Percentiles rank a stretch among this genome's conserved stretches.
Evolutionary conservation across 176 grass and related monocot genomes (phyloP).

Genomic region (Ananas comosus): DNA sequence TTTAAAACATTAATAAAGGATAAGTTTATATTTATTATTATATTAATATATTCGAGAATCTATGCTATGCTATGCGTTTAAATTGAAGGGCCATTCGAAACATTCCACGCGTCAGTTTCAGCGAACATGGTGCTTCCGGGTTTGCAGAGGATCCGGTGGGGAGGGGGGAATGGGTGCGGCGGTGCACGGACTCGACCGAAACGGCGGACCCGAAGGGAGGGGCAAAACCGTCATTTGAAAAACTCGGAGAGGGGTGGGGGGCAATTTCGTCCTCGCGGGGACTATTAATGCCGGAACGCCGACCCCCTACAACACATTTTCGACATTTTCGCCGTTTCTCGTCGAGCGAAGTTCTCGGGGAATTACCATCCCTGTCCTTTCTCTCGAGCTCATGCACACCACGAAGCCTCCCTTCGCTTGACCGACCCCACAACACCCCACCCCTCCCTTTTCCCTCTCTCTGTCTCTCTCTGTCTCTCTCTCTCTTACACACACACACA

Average conservation of each 20-base stretch:
- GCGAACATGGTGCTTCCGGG: not conserved
- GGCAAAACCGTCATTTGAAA: conserved; percentile 35
- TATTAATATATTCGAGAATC: too few species aligned
- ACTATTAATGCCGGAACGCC: conserved; percentile 18
- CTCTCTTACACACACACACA: too few species aligned
- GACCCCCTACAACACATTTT: conserved; percentile 34
- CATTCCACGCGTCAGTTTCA: too few species aligned
- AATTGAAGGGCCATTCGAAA: too few species aligned
- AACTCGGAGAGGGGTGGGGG: conserved; percentile 11
- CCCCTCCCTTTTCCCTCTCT: too few species aligned
- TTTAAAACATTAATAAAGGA: too few species aligned
- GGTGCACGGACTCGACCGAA: not conserved
- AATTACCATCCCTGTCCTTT: conserved; percentile 51
- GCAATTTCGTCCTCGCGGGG: conserved; percentile 14
- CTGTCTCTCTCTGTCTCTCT: too few species aligned
- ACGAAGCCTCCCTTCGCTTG: not conserved
- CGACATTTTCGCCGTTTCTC: not conserved
- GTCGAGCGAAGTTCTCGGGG: not conserved
- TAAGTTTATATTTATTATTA: too few species aligned
- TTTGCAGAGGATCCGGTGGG: not conserved
- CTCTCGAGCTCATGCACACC: not conserved
- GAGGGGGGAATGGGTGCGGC: not conserved
- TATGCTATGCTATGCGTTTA: too few species aligned
- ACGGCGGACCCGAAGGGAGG: not conserved
- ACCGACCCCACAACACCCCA: too few species aligned